Evolutionary conservation across 2,329 filamentous ascomycete species (phyloP).

Genomic region (Epichloe sylvatica): DNA sequence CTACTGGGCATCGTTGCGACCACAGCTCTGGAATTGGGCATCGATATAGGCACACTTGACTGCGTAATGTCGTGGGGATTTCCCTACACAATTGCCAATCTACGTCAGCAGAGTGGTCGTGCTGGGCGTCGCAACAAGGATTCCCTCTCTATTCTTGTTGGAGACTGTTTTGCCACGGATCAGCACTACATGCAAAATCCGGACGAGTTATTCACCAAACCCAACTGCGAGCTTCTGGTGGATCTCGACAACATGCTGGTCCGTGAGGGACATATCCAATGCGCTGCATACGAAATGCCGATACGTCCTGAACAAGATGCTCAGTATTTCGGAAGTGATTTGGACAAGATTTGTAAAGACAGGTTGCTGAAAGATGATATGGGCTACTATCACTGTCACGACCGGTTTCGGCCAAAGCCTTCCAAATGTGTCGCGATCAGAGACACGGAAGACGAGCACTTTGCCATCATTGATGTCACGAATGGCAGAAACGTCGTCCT

Average conservation of each 20-base stretch:
- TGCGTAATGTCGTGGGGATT: constrained; percentile 91
- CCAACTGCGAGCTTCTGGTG: constrained; percentile 77
- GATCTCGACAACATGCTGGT: constrained; percentile 87
- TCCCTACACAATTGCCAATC: constrained; percentile 86
- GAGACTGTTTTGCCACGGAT: constrained; percentile 79
- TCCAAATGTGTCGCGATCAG: constrained; percentile 76
- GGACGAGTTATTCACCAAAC: constrained; percentile 81
- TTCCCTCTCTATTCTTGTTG: constrained; percentile 77
- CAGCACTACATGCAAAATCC: constrained; percentile 97
- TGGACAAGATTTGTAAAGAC: constrained; percentile 57
- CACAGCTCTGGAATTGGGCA: constrained; percentile 80
- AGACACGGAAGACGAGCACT: constrained; percentile 79
- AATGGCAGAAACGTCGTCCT: constrained; percentile 71
- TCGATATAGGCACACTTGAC: constrained; percentile 89
- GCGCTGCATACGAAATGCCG: constrained; percentile 89
- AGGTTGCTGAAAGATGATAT: constrained; percentile 58
- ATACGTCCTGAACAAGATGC: constrained; percentile 64
- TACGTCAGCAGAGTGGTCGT: constrained; percentile 86
- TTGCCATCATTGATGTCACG: constrained; percentile 82
- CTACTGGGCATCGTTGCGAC: constrained; percentile 88
- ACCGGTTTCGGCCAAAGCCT: constrained; percentile 73
- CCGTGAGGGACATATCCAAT: constrained; percentile 87
- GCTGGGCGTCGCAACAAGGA: constrained; percentile 88
- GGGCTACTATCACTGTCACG: constrained; percentile 82
- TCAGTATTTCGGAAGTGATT: constrained; percentile 63